Percentiles rank a stretch among this genome's conserved stretches.
phyloP scores from a whole-genome alignment of 2,329 filamentous ascomycete species.

The Raffaelea arxii region DNA sequence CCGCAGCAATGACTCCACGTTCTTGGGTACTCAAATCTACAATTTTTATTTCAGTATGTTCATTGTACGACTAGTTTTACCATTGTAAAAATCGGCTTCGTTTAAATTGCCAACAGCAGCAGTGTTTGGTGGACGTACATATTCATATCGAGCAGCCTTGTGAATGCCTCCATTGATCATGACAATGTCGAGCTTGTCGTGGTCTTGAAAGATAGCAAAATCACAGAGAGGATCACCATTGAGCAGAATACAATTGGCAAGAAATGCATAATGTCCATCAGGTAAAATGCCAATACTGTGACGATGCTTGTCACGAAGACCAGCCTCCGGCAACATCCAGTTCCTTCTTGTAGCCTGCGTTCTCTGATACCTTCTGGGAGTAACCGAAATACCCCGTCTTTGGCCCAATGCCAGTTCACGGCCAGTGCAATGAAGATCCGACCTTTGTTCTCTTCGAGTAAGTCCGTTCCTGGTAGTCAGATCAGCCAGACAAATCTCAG shows the following conservation, averaged over 20 bases:
- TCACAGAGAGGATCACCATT: neutral
- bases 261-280: neutral
- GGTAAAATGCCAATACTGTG: neutral
- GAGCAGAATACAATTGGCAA: neutral
- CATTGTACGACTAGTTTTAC: no score
- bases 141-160: neutral
- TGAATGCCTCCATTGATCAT: neutral
- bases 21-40: no score
- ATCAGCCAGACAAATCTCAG: no score
- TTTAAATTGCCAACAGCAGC: no score
- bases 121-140: no score
- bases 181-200: neutral
- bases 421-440: neutral
- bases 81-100: no score
- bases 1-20: no score
- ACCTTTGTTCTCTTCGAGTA: neutral
- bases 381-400: neutral
- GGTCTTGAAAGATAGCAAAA: neutral
- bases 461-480: neutral
- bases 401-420: neutral
- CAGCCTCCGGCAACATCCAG: neutral
- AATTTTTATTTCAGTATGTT: no score
- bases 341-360: neutral
- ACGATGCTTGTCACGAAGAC: neutral
- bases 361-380: neutral